phyloP scores from a whole-genome alignment of 2,329 filamentous ascomycete genomes.

The Colletotrichum sp. region DNA sequence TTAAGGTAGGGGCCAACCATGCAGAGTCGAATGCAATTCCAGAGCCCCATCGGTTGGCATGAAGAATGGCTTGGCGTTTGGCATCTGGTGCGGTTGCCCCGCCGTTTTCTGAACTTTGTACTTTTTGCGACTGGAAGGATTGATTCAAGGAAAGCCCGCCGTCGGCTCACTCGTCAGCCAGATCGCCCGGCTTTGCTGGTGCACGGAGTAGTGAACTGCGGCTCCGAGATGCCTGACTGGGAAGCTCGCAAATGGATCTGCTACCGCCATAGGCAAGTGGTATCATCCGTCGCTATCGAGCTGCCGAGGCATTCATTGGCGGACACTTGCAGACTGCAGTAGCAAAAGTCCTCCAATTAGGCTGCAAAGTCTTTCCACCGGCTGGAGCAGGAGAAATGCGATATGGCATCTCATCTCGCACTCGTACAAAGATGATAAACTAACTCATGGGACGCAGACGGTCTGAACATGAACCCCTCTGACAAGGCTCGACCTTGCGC shows the following conservation, averaged over 20 bases:
- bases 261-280: background rate
- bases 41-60: slow-evolving; percentile 11
- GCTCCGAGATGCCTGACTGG: slow-evolving; percentile 6
- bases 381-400: background rate
- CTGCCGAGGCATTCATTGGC: background rate
- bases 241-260: background rate
- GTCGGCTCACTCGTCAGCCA: background rate
- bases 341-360: background rate
- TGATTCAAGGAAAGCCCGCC: background rate
- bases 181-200: background rate
- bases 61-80: slow-evolving; percentile 17
- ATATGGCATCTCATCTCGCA: slow-evolving; percentile 2
- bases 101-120: background rate
- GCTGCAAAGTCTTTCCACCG: background rate
- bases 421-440: background rate
- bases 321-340: background rate
- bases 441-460: background rate
- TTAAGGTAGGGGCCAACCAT: slow-evolving; percentile 1
- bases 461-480: slow-evolving; percentile 9
- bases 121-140: background rate
- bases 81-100: slow-evolving; percentile 7
- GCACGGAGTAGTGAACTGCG: background rate
- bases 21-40: slow-evolving; percentile 9
- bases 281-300: background rate
- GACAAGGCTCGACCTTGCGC: slow-evolving; percentile 2